A percentile compares a stretch with the other conserved stretches of the same genome.
These are phyloP conservation scores for Chalaropsis thielavioides DNA, from an alignment of 2,329 filamentous ascomycete genomes.

Conservation along the genomic window DNA sequence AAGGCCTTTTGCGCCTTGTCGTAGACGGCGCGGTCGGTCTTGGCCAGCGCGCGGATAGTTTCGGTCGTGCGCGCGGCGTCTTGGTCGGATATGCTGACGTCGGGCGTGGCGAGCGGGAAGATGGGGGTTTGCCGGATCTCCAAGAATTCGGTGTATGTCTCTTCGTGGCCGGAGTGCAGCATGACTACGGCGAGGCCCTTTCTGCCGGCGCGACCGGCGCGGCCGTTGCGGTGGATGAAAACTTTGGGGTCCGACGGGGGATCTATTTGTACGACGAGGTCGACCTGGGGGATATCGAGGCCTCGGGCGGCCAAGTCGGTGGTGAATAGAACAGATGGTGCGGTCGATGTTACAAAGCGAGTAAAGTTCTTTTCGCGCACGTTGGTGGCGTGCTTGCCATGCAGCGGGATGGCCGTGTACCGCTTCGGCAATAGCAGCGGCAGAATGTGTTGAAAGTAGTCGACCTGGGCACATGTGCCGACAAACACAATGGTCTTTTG, in stretches of 20 bases:
- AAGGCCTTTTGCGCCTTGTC: conserved; percentile 87
- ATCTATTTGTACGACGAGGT: conserved; percentile 68
- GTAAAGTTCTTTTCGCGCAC: conserved; percentile 79
- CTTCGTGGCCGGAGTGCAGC: conserved; percentile 69
- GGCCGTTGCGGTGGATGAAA: conserved; percentile 84
- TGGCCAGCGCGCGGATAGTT: conserved; percentile 45
- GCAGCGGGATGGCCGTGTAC: conserved; percentile 63
- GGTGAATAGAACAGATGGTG: conserved; percentile 70
- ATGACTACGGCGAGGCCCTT: conserved; percentile 76
- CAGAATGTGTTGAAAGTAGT: conserved; percentile 78
- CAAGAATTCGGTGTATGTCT: conserved; percentile 80
- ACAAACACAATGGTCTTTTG: conserved; percentile 84
- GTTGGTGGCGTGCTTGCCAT: conserved; percentile 82
- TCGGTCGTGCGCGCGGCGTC: conserved; percentile 45
- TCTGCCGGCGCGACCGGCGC: conserved; percentile 78
- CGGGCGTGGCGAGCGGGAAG: conserved; percentile 41
- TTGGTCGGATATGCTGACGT: conserved; percentile 40
- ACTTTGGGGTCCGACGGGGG: conserved; percentile 49
- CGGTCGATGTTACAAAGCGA: conserved; percentile 59
- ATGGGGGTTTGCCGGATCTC: conserved; percentile 80
- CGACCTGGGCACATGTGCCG: conserved; percentile 85
- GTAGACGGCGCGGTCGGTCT: conserved; percentile 44
- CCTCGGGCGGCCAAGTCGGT: conserved; percentile 86
- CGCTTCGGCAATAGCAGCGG: conserved; percentile 53
- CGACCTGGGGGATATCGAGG: conserved; percentile 81